phyloP scores from a whole-genome alignment of 441 rosid species.

The Croton setiger region DNA sequence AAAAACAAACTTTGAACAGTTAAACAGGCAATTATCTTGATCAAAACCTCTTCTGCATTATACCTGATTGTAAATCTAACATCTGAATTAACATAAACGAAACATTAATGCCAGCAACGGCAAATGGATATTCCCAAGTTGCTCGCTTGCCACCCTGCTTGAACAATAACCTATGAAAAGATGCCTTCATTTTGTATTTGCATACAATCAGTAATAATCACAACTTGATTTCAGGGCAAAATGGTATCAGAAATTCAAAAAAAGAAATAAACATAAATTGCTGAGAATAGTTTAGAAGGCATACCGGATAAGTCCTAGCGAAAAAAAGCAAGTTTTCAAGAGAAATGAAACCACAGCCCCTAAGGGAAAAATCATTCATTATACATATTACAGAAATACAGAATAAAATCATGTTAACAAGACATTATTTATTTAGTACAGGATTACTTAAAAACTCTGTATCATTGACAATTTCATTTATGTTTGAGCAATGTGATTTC shows the following conservation, averaged over 20 bases:
- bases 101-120: slow-evolving; percentile 94
- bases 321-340: slow-evolving; percentile 86
- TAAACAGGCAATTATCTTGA: not conserved
- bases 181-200: slow-evolving; percentile 65
- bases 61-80: slow-evolving; percentile 80
- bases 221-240: slow-evolving; percentile 13
- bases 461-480: not conserved
- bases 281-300: slow-evolving; percentile 16
- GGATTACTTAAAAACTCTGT: not conserved
- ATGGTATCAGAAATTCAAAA: not conserved
- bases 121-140: slow-evolving; percentile 96
- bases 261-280: not conserved
- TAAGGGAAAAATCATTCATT: slow-evolving; percentile 24
- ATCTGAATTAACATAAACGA: slow-evolving; percentile 91
- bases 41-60: not conserved
- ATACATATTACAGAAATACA: not conserved
- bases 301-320: slow-evolving; percentile 85
- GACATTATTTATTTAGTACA: not conserved
- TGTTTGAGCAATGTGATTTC: not conserved
- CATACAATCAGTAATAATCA: slow-evolving; percentile 39
- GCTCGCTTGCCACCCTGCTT: slow-evolving; percentile 83
- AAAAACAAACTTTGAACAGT: too few relatives aligned
- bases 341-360: slow-evolving; percentile 92
- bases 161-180: slow-evolving; percentile 85
- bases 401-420: not conserved